Percentiles rank a stretch among this genome's conserved stretches.
Conservation (phyloP, 768 basidiomycete species). For the Mycena epipterygia region DNA sequence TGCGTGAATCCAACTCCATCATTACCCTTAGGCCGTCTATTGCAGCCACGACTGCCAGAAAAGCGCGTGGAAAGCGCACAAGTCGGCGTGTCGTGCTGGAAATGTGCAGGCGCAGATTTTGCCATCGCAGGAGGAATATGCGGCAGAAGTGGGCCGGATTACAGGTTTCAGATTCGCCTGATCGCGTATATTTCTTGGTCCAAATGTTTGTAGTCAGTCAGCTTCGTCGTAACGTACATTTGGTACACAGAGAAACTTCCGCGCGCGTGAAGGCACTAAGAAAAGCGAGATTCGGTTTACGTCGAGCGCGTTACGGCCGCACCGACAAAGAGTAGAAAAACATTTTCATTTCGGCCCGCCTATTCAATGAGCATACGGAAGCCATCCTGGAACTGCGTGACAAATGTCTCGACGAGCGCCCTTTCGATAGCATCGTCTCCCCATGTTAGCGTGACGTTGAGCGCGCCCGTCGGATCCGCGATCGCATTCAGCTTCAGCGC, state of each 20-base stretch:
- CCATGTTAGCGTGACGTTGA: conserved; percentile 20
- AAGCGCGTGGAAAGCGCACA: conserved; percentile 8
- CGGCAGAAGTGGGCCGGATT: background rate
- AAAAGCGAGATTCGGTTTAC: no score
- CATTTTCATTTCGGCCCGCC: no score
- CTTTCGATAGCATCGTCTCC: background rate
- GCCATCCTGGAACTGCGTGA: background rate
- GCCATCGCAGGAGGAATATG: background rate
- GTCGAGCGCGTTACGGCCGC: no score
- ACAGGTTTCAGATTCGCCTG: background rate
- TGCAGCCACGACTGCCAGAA: conserved; percentile 12
- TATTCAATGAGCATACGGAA: no score
- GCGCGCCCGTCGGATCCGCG: conserved; percentile 16
- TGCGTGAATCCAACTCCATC: no score
- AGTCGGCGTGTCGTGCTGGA: conserved; percentile 2
- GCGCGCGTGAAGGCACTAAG: no score
- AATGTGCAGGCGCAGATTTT: background rate
- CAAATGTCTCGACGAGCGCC: conserved; percentile 1
- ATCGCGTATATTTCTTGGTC: background rate
- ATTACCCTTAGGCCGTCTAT: background rate
- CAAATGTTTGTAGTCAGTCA: no score
- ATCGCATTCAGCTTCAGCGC: conserved; percentile 9
- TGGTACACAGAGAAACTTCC: no score
- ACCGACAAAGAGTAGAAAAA: no score
- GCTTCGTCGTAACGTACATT: no score